Conservation (phyloP, 371 early-diverging fungal genomes). For the Smittium mucronatum region DNA sequence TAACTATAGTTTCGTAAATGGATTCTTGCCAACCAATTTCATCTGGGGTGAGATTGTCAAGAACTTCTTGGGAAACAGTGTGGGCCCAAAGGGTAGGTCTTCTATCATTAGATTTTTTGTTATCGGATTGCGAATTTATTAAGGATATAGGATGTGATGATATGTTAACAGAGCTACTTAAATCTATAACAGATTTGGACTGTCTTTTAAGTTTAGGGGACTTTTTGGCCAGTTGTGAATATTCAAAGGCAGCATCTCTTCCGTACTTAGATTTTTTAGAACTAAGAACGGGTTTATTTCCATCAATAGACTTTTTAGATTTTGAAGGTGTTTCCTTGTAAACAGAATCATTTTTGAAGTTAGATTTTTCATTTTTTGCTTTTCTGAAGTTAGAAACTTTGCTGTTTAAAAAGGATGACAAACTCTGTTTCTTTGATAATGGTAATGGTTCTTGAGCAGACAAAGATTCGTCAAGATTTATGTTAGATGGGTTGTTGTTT, state of each 20-base stretch:
- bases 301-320: background rate
- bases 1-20: constrained; percentile 45
- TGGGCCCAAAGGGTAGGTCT: constrained; percentile 25
- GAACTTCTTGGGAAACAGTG: constrained; percentile 21
- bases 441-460: background rate
- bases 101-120: background rate
- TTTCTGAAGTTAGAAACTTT: background rate
- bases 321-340: background rate
- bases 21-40: constrained; percentile 41
- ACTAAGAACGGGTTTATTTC: background rate
- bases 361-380: background rate
- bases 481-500: background rate
- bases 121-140: background rate
- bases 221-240: background rate
- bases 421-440: background rate
- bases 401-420: background rate
- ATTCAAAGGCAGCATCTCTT: no score
- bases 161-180: background rate
- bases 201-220: background rate
- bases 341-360: background rate
- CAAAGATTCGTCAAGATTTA: background rate
- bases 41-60: constrained; percentile 23
- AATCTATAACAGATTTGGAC: background rate
- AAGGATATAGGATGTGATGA: background rate
- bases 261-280: no score